Conservation (phyloP, 805 yeast species). For the Starmerella powellii region DNA sequence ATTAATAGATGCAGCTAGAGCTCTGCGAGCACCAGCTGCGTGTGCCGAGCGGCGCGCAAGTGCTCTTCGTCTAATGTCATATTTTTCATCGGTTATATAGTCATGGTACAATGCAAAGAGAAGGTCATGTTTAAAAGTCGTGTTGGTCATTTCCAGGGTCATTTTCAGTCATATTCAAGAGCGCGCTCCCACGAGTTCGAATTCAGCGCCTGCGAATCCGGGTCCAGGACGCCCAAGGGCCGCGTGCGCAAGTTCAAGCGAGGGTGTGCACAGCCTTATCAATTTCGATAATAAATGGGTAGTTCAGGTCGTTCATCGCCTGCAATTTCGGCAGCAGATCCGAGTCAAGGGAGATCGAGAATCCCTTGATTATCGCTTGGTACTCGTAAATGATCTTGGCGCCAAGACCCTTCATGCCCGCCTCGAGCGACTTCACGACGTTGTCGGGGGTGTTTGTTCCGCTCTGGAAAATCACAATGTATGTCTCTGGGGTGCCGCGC, state of each 20-base stretch:
- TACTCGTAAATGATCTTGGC: constrained; percentile 40
- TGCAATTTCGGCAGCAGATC: constrained; percentile 21
- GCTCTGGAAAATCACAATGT: constrained; percentile 26
- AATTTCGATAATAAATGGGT: constrained; percentile 37
- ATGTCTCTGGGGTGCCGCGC: constrained; percentile 11
- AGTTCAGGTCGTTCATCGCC: constrained; percentile 23
- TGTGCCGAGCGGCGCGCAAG: not conserved
- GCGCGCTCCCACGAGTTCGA: too few species aligned
- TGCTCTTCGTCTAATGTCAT: not conserved
- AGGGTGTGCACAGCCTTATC: constrained; percentile 31
- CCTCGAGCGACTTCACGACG: constrained; percentile 28
- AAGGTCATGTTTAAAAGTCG: too few species aligned
- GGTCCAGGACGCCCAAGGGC: too few species aligned
- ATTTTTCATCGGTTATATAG: too few species aligned
- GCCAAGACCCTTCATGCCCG: constrained; percentile 31
- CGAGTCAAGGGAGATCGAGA: constrained; percentile 34
- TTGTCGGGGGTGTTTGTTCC: constrained; percentile 28
- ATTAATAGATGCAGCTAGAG: constrained; percentile 3
- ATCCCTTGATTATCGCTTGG: constrained; percentile 37
- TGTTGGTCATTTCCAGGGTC: too few species aligned
- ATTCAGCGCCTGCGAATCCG: too few species aligned
- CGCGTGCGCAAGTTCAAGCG: too few species aligned
- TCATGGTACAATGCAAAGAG: too few species aligned
- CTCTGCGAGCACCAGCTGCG: not conserved
- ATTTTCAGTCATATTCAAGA: too few species aligned